Evolutionary conservation across 192 early-diverging fungal species (phyloP).

Genomic region (Chytriomyces sp.): DNA sequence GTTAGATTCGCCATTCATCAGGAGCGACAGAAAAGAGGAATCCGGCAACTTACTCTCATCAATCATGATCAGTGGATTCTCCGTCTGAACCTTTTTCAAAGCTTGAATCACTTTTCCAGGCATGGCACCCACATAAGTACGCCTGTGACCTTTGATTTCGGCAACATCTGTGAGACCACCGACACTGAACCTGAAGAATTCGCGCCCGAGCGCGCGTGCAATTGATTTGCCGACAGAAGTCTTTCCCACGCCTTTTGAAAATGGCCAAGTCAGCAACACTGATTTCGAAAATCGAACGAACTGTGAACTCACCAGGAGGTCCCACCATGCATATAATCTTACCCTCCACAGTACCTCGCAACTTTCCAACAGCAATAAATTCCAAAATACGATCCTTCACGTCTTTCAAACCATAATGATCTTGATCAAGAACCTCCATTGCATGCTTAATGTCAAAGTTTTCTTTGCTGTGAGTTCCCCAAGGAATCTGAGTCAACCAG

Average conservation of each 20-base stretch:
- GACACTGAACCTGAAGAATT: conserved; percentile 97
- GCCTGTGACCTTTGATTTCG: conserved; percentile 98
- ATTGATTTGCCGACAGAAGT: conserved; percentile 98
- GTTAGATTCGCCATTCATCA: neutral
- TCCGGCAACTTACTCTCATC: conserved; percentile 71
- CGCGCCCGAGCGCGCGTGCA: conserved; percentile 89
- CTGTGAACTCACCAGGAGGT: conserved; percentile 73
- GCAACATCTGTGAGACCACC: conserved; percentile 98
- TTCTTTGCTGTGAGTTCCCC: conserved; percentile 88
- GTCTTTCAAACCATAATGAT: conserved; percentile 98
- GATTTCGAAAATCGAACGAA: conserved; percentile 18
- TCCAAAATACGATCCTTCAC: conserved; percentile 99
- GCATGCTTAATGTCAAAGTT: conserved; percentile 93
- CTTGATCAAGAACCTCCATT: conserved; percentile 89
- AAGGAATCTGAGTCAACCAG: conserved; percentile 97
- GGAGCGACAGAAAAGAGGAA: neutral
- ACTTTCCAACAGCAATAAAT: conserved; percentile 97
- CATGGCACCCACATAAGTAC: conserved; percentile 99
- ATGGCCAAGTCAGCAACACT: neutral
- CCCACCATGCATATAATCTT: conserved; percentile 98
- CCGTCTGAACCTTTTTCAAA: conserved; percentile 97
- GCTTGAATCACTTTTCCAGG: conserved; percentile 99
- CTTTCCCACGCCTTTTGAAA: conserved; percentile 80
- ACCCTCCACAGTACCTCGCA: conserved; percentile 94
- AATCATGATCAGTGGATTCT: conserved; percentile 96